Evolutionary conservation across 345 rosid genomes (phyloP).

Genomic region (Hibiscus tridactylites): DNA sequence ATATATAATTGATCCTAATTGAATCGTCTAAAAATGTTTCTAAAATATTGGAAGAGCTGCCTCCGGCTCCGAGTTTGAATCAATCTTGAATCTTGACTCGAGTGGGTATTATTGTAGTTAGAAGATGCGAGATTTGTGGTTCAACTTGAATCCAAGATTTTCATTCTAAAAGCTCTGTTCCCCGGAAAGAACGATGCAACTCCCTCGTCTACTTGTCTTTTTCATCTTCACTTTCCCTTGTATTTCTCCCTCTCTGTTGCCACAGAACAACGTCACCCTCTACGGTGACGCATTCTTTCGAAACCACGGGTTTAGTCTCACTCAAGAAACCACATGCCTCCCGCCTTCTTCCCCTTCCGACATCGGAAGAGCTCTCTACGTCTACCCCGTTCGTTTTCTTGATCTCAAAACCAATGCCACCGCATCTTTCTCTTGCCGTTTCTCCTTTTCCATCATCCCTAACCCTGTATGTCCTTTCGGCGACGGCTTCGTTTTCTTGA

Average conservation of each 20-base stretch:
- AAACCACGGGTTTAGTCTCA: slow-evolving; percentile 51
- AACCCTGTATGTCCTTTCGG: slow-evolving; percentile 57
- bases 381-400: slow-evolving; percentile 49
- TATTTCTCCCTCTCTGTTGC: slow-evolving; percentile 23
- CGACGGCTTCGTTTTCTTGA: slow-evolving; percentile 75
- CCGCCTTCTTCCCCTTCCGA: slow-evolving; percentile 27
- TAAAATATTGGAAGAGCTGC: too few species aligned
- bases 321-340: slow-evolving; percentile 39
- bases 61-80: too few species aligned
- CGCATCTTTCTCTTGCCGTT: slow-evolving; percentile 60
- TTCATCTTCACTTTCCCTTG: slow-evolving; percentile 27
- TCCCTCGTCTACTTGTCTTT: slow-evolving; percentile 11
- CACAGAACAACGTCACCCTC: slow-evolving; percentile 47
- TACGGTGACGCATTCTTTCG: slow-evolving; percentile 54
- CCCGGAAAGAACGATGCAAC: neutral
- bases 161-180: neutral
- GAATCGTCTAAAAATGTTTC: too few species aligned
- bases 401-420: slow-evolving; percentile 41
- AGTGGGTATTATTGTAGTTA: too few species aligned
- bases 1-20: too few species aligned
- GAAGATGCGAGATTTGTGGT: neutral
- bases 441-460: slow-evolving; percentile 54
- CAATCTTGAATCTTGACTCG: too few species aligned
- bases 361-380: slow-evolving; percentile 58
- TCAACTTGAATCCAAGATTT: neutral